Evolutionary conservation across 2,329 filamentous ascomycete genomes (phyloP), one percentile per base, ranked within the genome.

Genomic region (Exophiala mesophila): DNA sequence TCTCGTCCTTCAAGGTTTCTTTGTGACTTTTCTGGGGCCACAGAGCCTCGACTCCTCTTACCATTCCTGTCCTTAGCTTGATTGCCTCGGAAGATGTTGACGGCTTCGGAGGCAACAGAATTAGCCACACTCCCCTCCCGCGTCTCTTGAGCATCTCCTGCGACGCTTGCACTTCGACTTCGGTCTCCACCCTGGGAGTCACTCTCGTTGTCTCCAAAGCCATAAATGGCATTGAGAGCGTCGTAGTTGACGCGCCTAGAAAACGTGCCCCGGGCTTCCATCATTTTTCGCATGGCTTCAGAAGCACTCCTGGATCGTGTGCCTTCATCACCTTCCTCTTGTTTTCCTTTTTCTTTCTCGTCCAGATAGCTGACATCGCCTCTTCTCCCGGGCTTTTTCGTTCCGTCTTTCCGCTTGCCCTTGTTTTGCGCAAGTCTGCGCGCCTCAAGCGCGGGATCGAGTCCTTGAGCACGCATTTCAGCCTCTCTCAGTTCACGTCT

Each of bases 401-500:
- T 54, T 1, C 53, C 53, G 31, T 56, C 53, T 55, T 74, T 77
- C 19, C 70, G 66, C 45, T 71, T 71, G 53, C 71, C 72, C 42
- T 49, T 51, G 6, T 44, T 59, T 52, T 53, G 57, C 52, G 20
- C 39, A 38, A 34, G 36, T 35, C 23, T 61, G 53, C 9, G 57
- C 57, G 3, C 59, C 29, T 52, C 48, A 26, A 49, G 38, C 9
- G 38, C 50, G 2, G 54, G 54, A 29, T 56, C 53, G 5, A 65
- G 61, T 21, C 65, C 64, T 29, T 50, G 58, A 30, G 59, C 60
- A 12, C 58, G 55, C 39, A 71, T 69, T 23, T 70, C 68, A 9
- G 71, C 72, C 48, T 75, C 72, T n/a, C 70, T 70, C 13, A 80
- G 63, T 24, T 88, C 86, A 45, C 81, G 77, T 28, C 84, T 78